Evolutionary conservation across 306 rosid species (phyloP), one percentile per base, ranked within the genome.

Genomic region (Begonia loranthoides): DNA sequence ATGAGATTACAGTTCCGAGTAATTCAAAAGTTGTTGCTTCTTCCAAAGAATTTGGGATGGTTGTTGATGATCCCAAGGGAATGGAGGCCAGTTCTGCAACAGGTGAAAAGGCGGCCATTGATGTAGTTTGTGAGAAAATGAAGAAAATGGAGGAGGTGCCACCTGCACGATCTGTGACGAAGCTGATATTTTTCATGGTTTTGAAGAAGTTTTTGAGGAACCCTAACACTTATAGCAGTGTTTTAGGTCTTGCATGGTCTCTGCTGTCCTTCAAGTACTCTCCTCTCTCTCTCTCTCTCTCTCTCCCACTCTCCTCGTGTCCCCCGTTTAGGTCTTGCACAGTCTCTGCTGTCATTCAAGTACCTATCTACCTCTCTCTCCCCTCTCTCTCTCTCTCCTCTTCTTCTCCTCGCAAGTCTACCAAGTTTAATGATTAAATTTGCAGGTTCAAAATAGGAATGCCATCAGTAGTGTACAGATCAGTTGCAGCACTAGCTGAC

Each of bases 381-480:
- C 2, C 0, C 5, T 28, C 17, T 57, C 16, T 15, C 17, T 17
- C 13, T 47, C n/a, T 6, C 21, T 0, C 36, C 28, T 13, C 4
- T 2, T 15, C 41, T 3, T 48, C 22, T 44, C 21, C 34, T 17
- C n/a, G n/a, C n/a, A n/a, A n/a, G n/a, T 46, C 19, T 8, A 9
- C 17, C 22, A 43, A 15, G 3, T 17, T 10, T 6, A 34, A 12
- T 2, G 2, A 41, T 1, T 54, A 40, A 12, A 4, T 1, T 13
- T 49, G 73, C 69, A 87, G 96, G 67, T 80, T 70, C 61, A 50
- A 74, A 67, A 73, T 87, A 39, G 70, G 78, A 76, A 80, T 87
- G 90, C 96, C 96, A 0, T 15, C 77, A 40, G 70, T 83, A 48
- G 71, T 87, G 11, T 54, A 70, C 47, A 87, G 87, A 56, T 87